Evolutionary conservation across 805 yeast genomes (phyloP), one percentile per base, ranked within the genome.

Genomic region (Starmerella vaccinii): DNA sequence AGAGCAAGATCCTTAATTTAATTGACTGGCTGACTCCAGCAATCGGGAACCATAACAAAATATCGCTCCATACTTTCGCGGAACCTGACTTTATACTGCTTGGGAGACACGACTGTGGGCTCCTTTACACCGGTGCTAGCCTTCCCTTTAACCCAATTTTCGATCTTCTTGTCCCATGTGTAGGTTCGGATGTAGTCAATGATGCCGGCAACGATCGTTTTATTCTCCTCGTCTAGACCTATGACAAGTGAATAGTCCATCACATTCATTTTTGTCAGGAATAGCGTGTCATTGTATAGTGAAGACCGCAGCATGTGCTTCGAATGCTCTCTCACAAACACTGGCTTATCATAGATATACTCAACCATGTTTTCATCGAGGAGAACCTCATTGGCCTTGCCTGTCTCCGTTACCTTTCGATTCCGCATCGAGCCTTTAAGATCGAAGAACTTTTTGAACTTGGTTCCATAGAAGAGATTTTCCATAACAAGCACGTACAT

Each of bases 331-430:
- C 90, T 73, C 5, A 92, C 95, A 71, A 87, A 94, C 33, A 92
- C 76, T 0, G 99, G 99, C 22, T 94, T 82, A 64, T 92, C 98
- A 62, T 87, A 92, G 52, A 94, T 90, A 63, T 87, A 92, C 63
- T 92, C 98, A 54, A 92, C 94, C 98, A 92, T 92, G 63, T 92
- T 92, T 61, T 92, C 99, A 66, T 92, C 99, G 49, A 92, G 68
- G 23, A 92, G 69, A 1, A 92, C 99, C 65, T 92, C 97, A 62
- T 92, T 88, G 55, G 84, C 95, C 61, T 80, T 82, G 6, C 98
- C 98, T 0, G 98, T 94, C 64, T 90, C 95, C 59, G 89, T 83
- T 33, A 90, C 98, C 61, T 90, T 97, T 57, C 99, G 74, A 66
- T 92, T 92, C 55, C 98, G 73, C 97, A 92, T 92, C 0, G 97